Conservation (phyloP, 148 eudicot species). For the Arctostaphylos glauca region DNA sequence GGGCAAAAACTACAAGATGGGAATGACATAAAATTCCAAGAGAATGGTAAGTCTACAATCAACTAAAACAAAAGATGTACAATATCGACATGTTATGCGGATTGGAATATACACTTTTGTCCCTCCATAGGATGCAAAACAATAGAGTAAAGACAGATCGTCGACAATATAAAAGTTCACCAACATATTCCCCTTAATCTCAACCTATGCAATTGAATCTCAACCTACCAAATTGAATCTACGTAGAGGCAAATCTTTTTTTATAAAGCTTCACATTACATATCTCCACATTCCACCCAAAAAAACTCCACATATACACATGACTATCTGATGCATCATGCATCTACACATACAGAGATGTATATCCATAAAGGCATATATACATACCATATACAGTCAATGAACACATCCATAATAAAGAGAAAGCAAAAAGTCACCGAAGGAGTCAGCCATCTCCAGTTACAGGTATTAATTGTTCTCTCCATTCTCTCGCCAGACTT, state of each 20-base stretch:
- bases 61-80: not conserved
- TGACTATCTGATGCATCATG: not conserved
- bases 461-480: not conserved
- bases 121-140: not conserved
- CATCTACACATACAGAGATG: not conserved
- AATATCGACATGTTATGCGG: not conserved
- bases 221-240: not conserved
- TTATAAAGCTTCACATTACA: not conserved
- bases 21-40: not conserved
- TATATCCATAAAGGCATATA: no score
- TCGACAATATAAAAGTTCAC: not conserved
- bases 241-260: no score
- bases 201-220: not conserved
- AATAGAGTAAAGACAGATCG: not conserved
- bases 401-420: no score
- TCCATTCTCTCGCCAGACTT: not conserved
- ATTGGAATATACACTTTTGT: not conserved
- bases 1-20: not conserved
- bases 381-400: no score
- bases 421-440: not conserved
- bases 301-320: not conserved
- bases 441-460: not conserved
- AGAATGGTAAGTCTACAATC: not conserved
- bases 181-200: not conserved
- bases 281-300: not conserved